A percentile compares a stretch with the other conserved stretches of the same genome.
Evolutionary conservation across 805 yeast species (phyloP).

Genomic region (Candida jianshihensis): DNA sequence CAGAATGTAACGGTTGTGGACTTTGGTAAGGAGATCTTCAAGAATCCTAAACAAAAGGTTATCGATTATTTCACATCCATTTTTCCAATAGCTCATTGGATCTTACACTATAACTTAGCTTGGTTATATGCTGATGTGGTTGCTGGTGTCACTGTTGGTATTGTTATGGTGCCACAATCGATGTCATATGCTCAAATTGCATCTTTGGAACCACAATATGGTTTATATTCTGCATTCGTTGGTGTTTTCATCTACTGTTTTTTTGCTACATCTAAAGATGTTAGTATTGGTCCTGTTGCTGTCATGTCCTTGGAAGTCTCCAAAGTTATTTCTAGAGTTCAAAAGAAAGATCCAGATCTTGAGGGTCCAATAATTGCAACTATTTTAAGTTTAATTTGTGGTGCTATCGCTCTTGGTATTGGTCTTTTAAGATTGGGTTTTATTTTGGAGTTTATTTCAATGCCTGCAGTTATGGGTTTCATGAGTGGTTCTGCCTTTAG

Average conservation of each 20-base stretch:
- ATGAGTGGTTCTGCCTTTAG: constrained; percentile 91
- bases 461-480: constrained; percentile 90
- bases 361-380: constrained; percentile 75
- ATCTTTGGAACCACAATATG: constrained; percentile 72
- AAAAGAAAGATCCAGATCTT: constrained; percentile 38
- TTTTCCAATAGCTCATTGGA: constrained; percentile 82
- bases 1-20: constrained; percentile 4
- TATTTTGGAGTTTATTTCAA: constrained; percentile 79
- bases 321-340: constrained; percentile 64
- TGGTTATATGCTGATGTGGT: constrained; percentile 82
- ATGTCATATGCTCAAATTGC: constrained; percentile 94
- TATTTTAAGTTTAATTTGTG: constrained; percentile 71
- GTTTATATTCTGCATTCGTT: constrained; percentile 84
- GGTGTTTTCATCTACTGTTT: constrained; percentile 86
- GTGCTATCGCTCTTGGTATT: constrained; percentile 74
- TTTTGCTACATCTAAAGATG: constrained; percentile 94
- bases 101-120: constrained; percentile 67
- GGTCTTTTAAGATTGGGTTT: constrained; percentile 84
- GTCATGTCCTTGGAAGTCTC: constrained; percentile 88
- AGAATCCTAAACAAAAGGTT: constrained; percentile 20
- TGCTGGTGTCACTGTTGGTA: constrained; percentile 92
- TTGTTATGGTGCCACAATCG: constrained; percentile 88
- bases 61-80: constrained; percentile 49
- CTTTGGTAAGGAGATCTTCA: constrained; percentile 6
- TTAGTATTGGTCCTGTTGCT: constrained; percentile 94